Evolutionary conservation across 2,329 filamentous ascomycete species (phyloP), one percentile per base, ranked within the genome.

Genomic region (Colletotrichum incanum): DNA sequence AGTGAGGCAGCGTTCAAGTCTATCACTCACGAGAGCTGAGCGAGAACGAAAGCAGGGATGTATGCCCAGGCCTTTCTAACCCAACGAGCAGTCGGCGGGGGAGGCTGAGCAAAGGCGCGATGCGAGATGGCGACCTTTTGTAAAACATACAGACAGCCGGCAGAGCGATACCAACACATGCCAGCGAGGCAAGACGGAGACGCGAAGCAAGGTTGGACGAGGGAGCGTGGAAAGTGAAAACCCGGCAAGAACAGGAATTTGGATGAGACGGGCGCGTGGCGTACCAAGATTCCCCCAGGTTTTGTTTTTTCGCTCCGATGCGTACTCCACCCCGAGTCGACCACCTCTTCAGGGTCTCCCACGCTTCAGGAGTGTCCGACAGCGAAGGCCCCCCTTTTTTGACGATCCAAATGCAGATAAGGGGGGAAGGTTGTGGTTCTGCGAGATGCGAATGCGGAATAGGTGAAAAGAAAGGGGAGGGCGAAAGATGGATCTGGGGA

Each of bases 231-330:
- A 16, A 58, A 41, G 65, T 58, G 69, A 61, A 54, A 37, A 34
- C 47, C 28, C 26, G 49, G 43, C 26, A 12, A 52, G 37, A 47
- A 26, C n/a, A 28, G 23, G 37, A 37, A 20, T 39, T 60, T 54
- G 52, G 68, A 67, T 71, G 56, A 58, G 64, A 71, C 56, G 68
- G 64, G 64, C 41, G 49, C 64, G 64, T 62, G 64, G 64, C 64
- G 14, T 50, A 47, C 39, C 64, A 71, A 67, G 64, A 67, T 65
- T 64, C 52, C 66, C 65, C 70, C 69, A 69, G 69, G 59, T 55
- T 71, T 67, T 28, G 20, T 43, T 47, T 55, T 56, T 65, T 37
- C 28, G 43, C n/a, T 59, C 58, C 64, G 39, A 39, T 54, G 31
- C 41, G 23, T 41, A 28, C 56, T 66, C 67, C 62, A 70, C 67